Conservation (phyloP, 2,329 filamentous ascomycete species). For the Colletotrichum cuscutae region DNA sequence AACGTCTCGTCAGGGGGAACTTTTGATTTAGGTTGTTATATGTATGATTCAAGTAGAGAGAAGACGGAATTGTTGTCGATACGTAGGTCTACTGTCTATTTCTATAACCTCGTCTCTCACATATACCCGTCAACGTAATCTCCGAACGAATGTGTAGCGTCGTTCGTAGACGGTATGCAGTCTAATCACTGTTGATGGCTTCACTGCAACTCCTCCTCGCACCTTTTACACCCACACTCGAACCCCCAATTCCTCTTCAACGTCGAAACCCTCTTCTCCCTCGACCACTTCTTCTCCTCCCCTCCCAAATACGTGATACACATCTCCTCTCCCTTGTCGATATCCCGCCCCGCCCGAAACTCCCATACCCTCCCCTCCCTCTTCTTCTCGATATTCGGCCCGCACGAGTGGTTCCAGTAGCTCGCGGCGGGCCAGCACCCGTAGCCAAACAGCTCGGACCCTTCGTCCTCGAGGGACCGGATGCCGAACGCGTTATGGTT, state of each 20-base stretch:
- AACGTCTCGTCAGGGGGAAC: too few species aligned
- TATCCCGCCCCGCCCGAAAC: constrained; percentile 7
- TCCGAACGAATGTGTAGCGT: too few species aligned
- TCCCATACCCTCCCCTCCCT: constrained; percentile 27
- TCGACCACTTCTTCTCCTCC: constrained; percentile 12
- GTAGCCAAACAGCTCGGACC: constrained; percentile 31
- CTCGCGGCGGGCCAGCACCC: constrained; percentile 30
- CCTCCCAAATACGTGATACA: constrained; percentile 30
- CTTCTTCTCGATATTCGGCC: constrained; percentile 16
- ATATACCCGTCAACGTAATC: too few species aligned
- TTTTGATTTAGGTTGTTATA: too few species aligned
- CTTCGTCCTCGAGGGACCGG: constrained; percentile 30
- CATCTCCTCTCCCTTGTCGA: constrained; percentile 15
- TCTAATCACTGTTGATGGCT: too few species aligned
- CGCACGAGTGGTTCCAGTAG: constrained; percentile 33
- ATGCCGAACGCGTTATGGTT: constrained; percentile 30
- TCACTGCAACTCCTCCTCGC: background rate
- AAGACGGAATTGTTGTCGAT: too few species aligned
- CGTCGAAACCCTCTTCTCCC: constrained; percentile 9
- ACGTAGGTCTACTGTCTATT: too few species aligned
- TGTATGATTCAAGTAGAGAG: too few species aligned
- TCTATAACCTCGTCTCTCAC: too few species aligned
- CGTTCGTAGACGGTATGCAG: too few species aligned
- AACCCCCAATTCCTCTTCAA: constrained; percentile 30
- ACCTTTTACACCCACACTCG: constrained; percentile 26